These are phyloP conservation scores for Dionaea muscipula DNA, from an alignment of 179 eudicot species.

Conservation along the genomic window DNA sequence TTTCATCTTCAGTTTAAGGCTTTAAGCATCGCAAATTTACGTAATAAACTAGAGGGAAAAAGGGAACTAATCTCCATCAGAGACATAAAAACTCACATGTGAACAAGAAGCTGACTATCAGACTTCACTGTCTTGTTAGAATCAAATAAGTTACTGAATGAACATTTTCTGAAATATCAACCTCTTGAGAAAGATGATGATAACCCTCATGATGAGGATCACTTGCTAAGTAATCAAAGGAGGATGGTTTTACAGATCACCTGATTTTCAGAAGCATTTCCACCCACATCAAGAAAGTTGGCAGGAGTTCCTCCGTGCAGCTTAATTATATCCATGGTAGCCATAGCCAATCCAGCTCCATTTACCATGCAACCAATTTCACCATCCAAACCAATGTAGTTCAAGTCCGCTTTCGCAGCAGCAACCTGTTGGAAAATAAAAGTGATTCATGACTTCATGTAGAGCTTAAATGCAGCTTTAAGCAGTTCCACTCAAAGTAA, in stretches of 20 bases:
- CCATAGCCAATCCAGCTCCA: constrained; percentile 99
- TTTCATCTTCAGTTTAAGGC: too few relatives aligned
- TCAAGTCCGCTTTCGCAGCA: constrained; percentile 91
- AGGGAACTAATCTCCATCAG: background rate
- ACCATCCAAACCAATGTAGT: constrained; percentile 95
- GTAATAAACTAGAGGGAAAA: background rate
- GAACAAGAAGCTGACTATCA: background rate
- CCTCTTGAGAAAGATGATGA: too few relatives aligned
- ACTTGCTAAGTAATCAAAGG: too few relatives aligned
- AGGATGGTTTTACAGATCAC: constrained; percentile 18
- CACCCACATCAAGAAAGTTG: constrained; percentile 94
- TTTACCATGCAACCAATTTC: constrained; percentile 99
- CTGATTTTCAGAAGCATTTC: constrained; percentile 94
- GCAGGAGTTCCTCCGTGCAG: constrained; percentile 97
- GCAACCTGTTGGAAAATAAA: constrained; percentile 47
- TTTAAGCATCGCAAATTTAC: too few relatives aligned
- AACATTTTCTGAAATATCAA: too few relatives aligned
- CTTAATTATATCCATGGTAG: constrained; percentile 97
- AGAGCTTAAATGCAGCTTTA: background rate
- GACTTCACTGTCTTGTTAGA: background rate
- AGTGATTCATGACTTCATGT: constrained; percentile 1
- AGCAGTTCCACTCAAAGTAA: too few relatives aligned
- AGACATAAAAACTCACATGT: background rate
- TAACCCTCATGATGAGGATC: too few relatives aligned
- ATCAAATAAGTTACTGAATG: too few relatives aligned